phyloP scores from a whole-genome alignment of 805 yeast genomes.

The Nakazawaea ishiwadae region DNA sequence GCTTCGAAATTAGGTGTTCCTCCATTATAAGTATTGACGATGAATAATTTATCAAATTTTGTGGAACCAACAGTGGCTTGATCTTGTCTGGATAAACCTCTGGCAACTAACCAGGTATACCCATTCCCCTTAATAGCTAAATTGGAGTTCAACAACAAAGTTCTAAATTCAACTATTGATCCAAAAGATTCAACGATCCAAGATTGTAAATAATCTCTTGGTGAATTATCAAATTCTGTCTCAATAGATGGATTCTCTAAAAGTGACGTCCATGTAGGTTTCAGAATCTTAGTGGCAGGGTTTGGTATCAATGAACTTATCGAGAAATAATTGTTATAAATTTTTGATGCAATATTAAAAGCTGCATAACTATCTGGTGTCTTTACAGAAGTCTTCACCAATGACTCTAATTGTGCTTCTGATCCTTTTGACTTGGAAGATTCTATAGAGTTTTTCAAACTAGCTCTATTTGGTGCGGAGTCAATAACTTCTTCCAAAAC shows the following conservation, averaged over 20 bases:
- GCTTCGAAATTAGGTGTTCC: constrained; percentile 74
- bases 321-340: constrained; percentile 45
- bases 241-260: constrained; percentile 38
- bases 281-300: constrained; percentile 15
- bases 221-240: constrained; percentile 23
- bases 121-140: constrained; percentile 83
- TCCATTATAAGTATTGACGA: constrained; percentile 82
- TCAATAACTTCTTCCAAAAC: constrained; percentile 34
- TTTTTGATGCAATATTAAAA: constrained; percentile 39
- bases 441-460: constrained; percentile 21
- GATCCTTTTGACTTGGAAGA: constrained; percentile 8
- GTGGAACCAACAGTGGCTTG: constrained; percentile 13
- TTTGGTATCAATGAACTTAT: constrained; percentile 37
- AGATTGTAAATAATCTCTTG: constrained; percentile 28
- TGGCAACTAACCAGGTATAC: constrained; percentile 82
- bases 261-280: constrained; percentile 28
- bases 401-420: constrained; percentile 21
- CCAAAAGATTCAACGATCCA: constrained; percentile 68
- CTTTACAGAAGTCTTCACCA: constrained; percentile 37
- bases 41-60: constrained; percentile 46
- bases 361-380: constrained; percentile 40
- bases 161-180: constrained; percentile 67
- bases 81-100: constrained; percentile 24
- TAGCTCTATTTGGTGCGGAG: constrained; percentile 23
- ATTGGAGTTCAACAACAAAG: constrained; percentile 65